Percentiles rank a stretch among this genome's conserved stretches.
Evolutionary conservation across 768 basidiomycete species (phyloP).

Genomic region (Panellus pusillus): DNA sequence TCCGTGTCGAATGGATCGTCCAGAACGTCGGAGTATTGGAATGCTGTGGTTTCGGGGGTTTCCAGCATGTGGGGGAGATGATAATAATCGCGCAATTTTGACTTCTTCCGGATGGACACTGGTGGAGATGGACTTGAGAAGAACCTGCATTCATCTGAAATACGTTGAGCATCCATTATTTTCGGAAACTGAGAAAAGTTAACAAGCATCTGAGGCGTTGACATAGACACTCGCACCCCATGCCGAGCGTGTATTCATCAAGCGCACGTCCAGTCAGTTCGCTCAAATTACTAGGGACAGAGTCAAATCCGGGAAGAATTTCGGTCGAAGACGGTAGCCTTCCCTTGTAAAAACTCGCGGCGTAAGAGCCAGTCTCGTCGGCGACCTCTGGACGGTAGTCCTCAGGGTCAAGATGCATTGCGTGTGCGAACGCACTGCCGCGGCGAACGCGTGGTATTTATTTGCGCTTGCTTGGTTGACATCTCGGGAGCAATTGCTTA

Average conservation of each 20-base stretch:
- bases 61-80: neutral
- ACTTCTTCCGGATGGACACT: conserved; percentile 5
- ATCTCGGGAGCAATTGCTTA: too few relatives aligned
- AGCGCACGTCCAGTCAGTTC: too few relatives aligned
- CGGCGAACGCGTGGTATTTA: too few relatives aligned
- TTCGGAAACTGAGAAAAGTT: neutral
- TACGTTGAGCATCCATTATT: conserved; percentile 7
- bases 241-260: too few relatives aligned
- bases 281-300: too few relatives aligned
- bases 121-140: conserved; percentile 4
- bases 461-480: too few relatives aligned
- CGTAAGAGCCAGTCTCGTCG: neutral
- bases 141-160: neutral
- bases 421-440: too few relatives aligned
- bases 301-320: neutral
- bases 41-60: conserved; percentile 17
- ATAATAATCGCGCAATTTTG: conserved; percentile 8
- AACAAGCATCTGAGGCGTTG: too few relatives aligned
- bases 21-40: conserved; percentile 12
- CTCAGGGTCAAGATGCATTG: too few relatives aligned
- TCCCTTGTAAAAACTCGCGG: neutral
- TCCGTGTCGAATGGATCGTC: neutral
- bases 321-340: neutral
- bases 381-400: too few relatives aligned
- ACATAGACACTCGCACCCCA: too few relatives aligned